Evolutionary conservation across 2,329 filamentous ascomycete genomes (phyloP).

Genomic region (Dactylellina sp.): DNA sequence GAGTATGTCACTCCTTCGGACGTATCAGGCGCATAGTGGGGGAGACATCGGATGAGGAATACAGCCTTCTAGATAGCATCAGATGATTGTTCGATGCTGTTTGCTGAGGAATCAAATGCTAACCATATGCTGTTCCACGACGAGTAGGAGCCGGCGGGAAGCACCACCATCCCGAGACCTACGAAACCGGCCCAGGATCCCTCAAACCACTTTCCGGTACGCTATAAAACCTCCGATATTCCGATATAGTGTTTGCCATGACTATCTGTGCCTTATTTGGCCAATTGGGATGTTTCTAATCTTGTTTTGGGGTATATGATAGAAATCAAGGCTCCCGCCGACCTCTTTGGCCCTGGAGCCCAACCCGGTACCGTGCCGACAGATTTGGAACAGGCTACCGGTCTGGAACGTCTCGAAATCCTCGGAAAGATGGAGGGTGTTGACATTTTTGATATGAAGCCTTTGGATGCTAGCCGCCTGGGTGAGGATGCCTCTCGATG

Average conservation of each 20-base stretch:
- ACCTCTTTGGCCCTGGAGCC: constrained; percentile 87
- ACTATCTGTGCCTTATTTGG: neutral
- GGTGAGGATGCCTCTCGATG: constrained; percentile 68
- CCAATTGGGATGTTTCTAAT: no score
- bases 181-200: constrained; percentile 30
- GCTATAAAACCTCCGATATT: constrained; percentile 21
- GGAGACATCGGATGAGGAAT: neutral
- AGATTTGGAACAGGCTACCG: constrained; percentile 94
- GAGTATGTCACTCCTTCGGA: constrained; percentile 25
- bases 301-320: constrained; percentile 54
- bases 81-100: neutral
- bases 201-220: constrained; percentile 43
- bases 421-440: constrained; percentile 99
- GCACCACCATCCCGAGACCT: constrained; percentile 29
- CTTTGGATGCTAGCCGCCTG: constrained; percentile 87
- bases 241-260: neutral
- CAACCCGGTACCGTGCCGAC: constrained; percentile 85
- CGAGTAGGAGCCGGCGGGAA: constrained; percentile 26
- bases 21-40: neutral
- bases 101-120: neutral
- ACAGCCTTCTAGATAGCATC: neutral
- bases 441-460: constrained; percentile 98
- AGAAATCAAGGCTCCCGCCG: constrained; percentile 86
- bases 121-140: neutral
- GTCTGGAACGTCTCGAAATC: constrained; percentile 98